Conservation (phyloP, 345 rosid genomes). For the Triadica sebifera region DNA sequence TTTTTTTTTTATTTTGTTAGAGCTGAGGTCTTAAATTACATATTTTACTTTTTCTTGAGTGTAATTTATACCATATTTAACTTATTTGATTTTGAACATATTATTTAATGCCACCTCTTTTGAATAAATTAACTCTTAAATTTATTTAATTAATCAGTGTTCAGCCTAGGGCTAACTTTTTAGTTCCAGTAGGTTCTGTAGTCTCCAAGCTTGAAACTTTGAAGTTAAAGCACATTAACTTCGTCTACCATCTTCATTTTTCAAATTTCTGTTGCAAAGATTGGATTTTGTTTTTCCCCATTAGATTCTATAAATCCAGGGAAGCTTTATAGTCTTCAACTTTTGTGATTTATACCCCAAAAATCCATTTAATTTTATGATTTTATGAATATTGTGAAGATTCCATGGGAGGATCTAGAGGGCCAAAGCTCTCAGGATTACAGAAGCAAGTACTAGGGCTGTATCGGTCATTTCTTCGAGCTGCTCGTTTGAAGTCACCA, state of each 20-base stretch:
- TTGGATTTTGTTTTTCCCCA: neutral
- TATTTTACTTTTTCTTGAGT: no score
- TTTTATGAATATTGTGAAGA: neutral
- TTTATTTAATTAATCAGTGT: no score
- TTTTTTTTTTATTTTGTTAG: no score
- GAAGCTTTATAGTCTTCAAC: neutral
- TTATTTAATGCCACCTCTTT: no score
- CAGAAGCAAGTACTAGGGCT: constrained; percentile 83
- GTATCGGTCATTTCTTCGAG: constrained; percentile 81
- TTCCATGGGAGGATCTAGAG: constrained; percentile 11
- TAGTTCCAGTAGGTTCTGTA: neutral
- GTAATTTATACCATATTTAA: no score
- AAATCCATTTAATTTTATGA: neutral
- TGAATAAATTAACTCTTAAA: no score
- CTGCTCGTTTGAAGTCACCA: constrained; percentile 57
- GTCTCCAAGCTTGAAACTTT: neutral
- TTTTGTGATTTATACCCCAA: neutral
- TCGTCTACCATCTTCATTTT: neutral
- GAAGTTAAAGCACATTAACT: neutral
- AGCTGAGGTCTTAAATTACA: no score
- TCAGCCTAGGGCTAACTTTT: neutral
- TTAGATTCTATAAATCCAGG: neutral
- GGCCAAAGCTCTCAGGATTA: constrained; percentile 57
- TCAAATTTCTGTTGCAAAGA: neutral
- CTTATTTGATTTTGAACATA: no score